Conservation (phyloP, 1,139 yeast species). For the Geotrichum phurueaensis region DNA sequence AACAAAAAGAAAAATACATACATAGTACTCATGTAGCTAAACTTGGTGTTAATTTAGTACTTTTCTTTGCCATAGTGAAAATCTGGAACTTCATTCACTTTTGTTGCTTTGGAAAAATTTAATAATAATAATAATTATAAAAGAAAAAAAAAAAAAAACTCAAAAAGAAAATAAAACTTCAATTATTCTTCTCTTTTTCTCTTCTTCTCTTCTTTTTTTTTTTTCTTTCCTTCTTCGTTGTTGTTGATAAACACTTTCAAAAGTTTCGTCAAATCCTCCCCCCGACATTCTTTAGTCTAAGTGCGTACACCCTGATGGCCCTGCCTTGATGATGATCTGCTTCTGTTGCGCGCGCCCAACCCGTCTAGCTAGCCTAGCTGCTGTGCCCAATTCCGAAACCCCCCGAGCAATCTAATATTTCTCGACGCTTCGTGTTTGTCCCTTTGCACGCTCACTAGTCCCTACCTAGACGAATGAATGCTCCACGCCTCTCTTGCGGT, state of each 20-base stretch:
- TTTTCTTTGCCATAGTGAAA: not conserved
- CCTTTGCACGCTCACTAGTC: not conserved
- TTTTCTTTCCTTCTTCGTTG: not conserved
- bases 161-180: not conserved
- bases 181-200: not conserved
- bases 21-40: not conserved
- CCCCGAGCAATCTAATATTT: not conserved
- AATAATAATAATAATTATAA: not conserved
- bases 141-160: not conserved
- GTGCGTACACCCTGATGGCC: not conserved
- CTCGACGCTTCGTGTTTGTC: not conserved
- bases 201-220: not conserved
- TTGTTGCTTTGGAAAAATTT: not conserved
- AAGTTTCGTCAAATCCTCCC: not conserved
- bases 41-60: not conserved
- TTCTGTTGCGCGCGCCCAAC: conserved; percentile 1
- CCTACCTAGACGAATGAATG: not conserved
- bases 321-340: not conserved
- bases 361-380: not conserved
- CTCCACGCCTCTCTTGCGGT: not conserved
- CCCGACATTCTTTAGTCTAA: not conserved
- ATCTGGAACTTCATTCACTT: not conserved
- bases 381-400: not conserved
- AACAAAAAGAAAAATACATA: not conserved
- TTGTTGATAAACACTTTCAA: not conserved